These are phyloP conservation scores for Isabelozyma heimii DNA, from an alignment of 805 yeast species.

Conservation along the genomic window DNA sequence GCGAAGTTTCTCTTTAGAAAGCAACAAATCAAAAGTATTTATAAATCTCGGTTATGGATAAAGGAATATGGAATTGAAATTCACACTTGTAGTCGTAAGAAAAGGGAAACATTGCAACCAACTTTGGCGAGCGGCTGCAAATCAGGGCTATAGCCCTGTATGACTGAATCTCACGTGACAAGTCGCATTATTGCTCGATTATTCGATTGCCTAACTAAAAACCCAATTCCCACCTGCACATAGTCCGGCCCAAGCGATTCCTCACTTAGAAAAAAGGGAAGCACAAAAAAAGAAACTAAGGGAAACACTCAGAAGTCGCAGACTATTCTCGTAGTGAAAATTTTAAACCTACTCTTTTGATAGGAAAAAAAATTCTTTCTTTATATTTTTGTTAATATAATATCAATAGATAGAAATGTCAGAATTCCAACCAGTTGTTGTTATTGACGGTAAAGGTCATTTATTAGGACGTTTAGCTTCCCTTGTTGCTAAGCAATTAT, in stretches of 20 bases:
- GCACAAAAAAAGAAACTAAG: background rate
- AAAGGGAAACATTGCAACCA: background rate
- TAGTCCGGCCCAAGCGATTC: background rate
- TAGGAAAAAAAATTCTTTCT: background rate
- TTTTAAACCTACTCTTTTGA: background rate
- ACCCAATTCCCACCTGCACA: background rate
- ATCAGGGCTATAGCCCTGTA: background rate
- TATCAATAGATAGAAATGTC: constrained; percentile 44
- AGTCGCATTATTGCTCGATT: background rate
- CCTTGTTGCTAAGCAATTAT: constrained; percentile 95
- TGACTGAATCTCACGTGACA: background rate
- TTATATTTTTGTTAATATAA: background rate
- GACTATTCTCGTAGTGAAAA: background rate
- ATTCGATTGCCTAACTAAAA: background rate
- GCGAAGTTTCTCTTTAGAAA: background rate
- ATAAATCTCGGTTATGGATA: background rate
- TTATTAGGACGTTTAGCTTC: constrained; percentile 99
- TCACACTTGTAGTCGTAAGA: background rate
- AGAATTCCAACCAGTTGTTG: constrained; percentile 95
- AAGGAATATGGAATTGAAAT: background rate
- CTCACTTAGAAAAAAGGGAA: background rate
- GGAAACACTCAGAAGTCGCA: background rate
- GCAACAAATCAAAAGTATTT: constrained; percentile 2
- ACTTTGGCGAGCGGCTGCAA: background rate
- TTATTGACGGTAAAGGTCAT: constrained; percentile 99